These are phyloP conservation scores for Talaromyces trachyspermus DNA, from an alignment of 495 filamentous ascomycete genomes.

Conservation along the genomic window DNA sequence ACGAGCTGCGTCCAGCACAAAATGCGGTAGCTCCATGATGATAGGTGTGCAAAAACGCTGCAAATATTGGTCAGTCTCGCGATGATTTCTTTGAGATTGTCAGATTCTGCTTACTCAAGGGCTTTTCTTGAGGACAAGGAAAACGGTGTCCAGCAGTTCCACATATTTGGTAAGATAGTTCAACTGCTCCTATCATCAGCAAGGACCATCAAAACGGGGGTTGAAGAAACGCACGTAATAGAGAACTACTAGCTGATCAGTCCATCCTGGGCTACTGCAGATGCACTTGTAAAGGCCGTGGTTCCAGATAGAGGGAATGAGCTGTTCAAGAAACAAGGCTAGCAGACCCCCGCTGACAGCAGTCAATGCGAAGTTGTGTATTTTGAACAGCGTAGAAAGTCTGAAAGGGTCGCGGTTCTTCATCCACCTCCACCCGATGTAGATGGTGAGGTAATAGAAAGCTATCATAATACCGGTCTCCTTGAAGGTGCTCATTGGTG, in stretches of 20 bases:
- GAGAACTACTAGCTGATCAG: slow-evolving; percentile 54
- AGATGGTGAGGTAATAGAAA: slow-evolving; percentile 63
- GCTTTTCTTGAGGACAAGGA: slow-evolving; percentile 70
- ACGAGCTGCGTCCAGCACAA: slow-evolving; percentile 68
- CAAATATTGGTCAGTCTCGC: slow-evolving; percentile 14
- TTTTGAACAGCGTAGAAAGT: slow-evolving; percentile 60
- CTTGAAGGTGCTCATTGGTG: slow-evolving; percentile 53
- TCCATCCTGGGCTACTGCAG: slow-evolving; percentile 67
- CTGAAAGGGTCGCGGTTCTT: slow-evolving; percentile 59
- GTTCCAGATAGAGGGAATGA: slow-evolving; percentile 59
- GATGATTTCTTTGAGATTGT: not conserved
- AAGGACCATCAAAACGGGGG: not conserved
- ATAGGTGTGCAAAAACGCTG: slow-evolving; percentile 70
- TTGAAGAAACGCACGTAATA: slow-evolving; percentile 53
- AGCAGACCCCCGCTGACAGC: slow-evolving; percentile 60
- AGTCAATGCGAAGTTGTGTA: slow-evolving; percentile 78
- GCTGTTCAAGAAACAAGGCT: slow-evolving; percentile 64
- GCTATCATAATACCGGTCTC: slow-evolving; percentile 49
- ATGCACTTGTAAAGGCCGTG: slow-evolving; percentile 67
- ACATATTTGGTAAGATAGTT: slow-evolving; percentile 71
- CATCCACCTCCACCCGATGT: slow-evolving; percentile 70
- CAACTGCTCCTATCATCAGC: slow-evolving; percentile 38
- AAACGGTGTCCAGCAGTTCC: slow-evolving; percentile 62
- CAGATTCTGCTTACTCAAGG: slow-evolving; percentile 48
- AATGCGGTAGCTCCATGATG: slow-evolving; percentile 67